Evolutionary conservation across 2,329 filamentous ascomycete species (phyloP), one percentile per base, ranked within the genome.

Genomic region (Rutstroemia sydowiana): DNA sequence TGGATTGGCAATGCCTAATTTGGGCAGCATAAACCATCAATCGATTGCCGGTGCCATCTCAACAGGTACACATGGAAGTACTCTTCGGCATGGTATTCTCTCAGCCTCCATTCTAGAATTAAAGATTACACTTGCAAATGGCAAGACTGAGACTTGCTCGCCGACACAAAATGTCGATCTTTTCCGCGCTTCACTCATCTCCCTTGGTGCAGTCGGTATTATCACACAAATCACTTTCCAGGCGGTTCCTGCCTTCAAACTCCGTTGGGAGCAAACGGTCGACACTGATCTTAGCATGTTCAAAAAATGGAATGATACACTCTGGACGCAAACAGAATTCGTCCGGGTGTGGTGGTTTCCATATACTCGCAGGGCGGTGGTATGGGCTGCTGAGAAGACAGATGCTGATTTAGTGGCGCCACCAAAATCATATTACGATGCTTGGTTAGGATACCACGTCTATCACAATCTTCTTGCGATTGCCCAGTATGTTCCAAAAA

Each of bases 291-390:
- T 73, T 41, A 76, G 79, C 42, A 78, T 95, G 57, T 74, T 95
- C 44, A 72, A 75, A 10, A 75, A 78, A 6, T 97, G 93, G 89
- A 70, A 83, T 16, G 75, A 72, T 6, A 77, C 78, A 31, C 75
- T 97, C 13, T 97, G 93, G 92, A 88, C 81, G 1, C 78, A 82
- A 55, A 81, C 84, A 55, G 90, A 97, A 68, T 98, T 92, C 65
- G 88, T 95, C 23, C 80, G 93, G 26, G 89, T 96, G 26, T 98
- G 93, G 92, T 98, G 93, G 93, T 84, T 95, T 66, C 93, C 93
- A 0, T 95, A 97, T 71, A 89, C 87, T 65, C 81, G 88, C 51
- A 81, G 88, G 42, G 89, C 88, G 0, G 87, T 97, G 44, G 79
- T 95, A 42, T 98, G 93, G 93, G 80, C 81, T 37, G 93, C 90